These are phyloP conservation scores for Pugionium cornutum DNA, from an alignment of 345 rosid species.

Conservation along the genomic window DNA sequence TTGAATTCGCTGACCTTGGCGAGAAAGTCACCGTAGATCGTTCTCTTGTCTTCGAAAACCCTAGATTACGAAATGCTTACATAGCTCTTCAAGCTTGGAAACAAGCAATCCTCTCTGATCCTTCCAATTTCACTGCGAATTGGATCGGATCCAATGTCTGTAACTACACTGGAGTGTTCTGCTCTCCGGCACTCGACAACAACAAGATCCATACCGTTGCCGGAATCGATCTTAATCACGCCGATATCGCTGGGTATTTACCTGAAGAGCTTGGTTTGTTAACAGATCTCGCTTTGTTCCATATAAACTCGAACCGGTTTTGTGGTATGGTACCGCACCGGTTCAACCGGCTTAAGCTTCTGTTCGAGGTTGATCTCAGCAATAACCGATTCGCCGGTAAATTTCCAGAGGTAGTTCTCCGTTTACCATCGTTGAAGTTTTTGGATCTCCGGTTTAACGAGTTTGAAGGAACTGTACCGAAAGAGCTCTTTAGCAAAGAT, in stretches of 20 bases:
- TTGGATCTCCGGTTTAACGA: conserved; percentile 59
- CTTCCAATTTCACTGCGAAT: too few relatives aligned
- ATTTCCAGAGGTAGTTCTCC: conserved; percentile 59
- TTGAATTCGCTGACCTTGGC: conserved; percentile 72
- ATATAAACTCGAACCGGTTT: too few relatives aligned
- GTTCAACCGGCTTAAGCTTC: conserved; percentile 57
- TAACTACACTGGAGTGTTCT: conserved; percentile 43
- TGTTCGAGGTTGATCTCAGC: conserved; percentile 81
- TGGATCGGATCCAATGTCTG: too few relatives aligned
- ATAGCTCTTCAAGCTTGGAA: conserved; percentile 40
- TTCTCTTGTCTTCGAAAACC: conserved; percentile 59
- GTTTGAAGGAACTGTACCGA: conserved; percentile 73
- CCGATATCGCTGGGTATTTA: conserved; percentile 1
- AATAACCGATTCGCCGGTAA: conserved; percentile 76
- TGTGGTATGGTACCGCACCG: too few relatives aligned
- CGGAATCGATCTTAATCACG: too few relatives aligned
- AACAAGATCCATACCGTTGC: conserved; percentile 22
- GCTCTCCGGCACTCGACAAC: conserved; percentile 61
- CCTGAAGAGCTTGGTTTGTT: conserved; percentile 12
- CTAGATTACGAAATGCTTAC: conserved; percentile 58
- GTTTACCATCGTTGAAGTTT: conserved; percentile 10
- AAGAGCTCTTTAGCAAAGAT: conserved; percentile 59
- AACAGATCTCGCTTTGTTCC: too few relatives aligned
- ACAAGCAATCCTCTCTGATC: too few relatives aligned
- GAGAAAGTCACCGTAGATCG: conserved; percentile 67